A percentile compares a stretch with the other conserved stretches of the same genome.
phyloP scores from a whole-genome alignment of 176 grass and related monocot species.

The Oryza brachyantha region DNA sequence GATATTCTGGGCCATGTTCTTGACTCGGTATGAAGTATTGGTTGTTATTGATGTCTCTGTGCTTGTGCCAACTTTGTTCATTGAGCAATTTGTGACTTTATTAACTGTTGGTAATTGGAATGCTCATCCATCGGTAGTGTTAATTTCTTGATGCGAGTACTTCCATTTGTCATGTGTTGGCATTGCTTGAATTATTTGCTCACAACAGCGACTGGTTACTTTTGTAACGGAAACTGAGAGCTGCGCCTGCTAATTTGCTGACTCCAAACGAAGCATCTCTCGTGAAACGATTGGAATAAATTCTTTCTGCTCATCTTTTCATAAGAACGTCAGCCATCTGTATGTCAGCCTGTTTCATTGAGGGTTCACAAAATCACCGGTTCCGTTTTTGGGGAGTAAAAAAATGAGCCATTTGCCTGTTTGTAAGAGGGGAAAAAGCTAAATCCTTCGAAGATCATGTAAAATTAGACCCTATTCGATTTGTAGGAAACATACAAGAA shows the following conservation, averaged over 20 bases:
- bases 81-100: conserved; percentile 15
- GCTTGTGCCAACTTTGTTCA: conserved; percentile 1
- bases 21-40: conserved; percentile 16
- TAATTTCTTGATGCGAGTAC: not conserved
- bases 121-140: not conserved
- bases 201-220: not conserved
- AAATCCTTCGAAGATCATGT: not conserved
- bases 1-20: conserved; percentile 1
- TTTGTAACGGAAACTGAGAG: not conserved
- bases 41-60: conserved; percentile 5
- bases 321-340: conserved; percentile 20
- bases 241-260: not conserved
- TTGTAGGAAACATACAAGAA: too few relatives aligned
- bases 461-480: too few relatives aligned
- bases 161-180: not conserved
- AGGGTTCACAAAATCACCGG: too few relatives aligned
- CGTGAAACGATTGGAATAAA: not conserved
- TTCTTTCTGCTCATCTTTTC: not conserved
- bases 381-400: not conserved
- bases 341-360: not conserved
- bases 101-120: not conserved
- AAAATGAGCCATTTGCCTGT: not conserved
- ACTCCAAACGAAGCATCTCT: conserved; percentile 15
- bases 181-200: not conserved
- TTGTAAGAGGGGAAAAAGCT: not conserved